Base-by-base conservation (phyloP, 2,329 filamentous ascomycete species). In the Aspergillus floridensis region DNA sequence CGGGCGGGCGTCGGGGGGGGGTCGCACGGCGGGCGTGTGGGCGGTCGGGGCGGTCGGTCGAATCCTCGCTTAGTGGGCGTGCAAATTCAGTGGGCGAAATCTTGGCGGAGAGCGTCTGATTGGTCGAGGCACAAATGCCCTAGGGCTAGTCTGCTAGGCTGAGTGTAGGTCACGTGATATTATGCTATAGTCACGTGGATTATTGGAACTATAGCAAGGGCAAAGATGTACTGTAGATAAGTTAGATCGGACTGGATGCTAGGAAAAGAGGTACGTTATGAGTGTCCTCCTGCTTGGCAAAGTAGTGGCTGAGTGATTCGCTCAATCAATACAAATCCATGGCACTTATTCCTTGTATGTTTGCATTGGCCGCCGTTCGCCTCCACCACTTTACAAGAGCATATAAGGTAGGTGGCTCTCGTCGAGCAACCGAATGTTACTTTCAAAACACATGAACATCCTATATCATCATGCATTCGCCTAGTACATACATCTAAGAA, bases 21-120 rank as follows among this genome's bases (percentile, higher is more conserved):
- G 11, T 12, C 32, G 14, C 51, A 41, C 41, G 32, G 24, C 41
- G 32, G 24, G 46, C 53, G 60, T 61, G 62, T 65, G 65, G 65
- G 67, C 66, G 59, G 58, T 60, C 58, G 44, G 56, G 56, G 56
- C 21, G 38, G 65, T 70, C 64, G 66, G 72, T 72, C 74, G 72
- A 68, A 70, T 72, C 74, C 74, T 78, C 76, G 76, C 75, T 78
- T 78, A 77, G 76, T 78, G 76, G 72, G 71, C 70, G 70, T 68
- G 14, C 38, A 29, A 29, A 44, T 44, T 44, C n/a, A 66, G 68
- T 71, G 69, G 66, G 72, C 66, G 72, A 77, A 77, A 75, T 77
- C 76, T 78, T 77, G 76, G 75, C 75, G 65, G 56, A 56, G 51
- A 4, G 2, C 6, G 53, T 12, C 56, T 74, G 70, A 71, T 57